A percentile compares a stretch with the other conserved stretches of the same genome.
Evolutionary conservation across 1,284 basidiomycete species (phyloP).

Genomic region (Puccinia novopanici): DNA sequence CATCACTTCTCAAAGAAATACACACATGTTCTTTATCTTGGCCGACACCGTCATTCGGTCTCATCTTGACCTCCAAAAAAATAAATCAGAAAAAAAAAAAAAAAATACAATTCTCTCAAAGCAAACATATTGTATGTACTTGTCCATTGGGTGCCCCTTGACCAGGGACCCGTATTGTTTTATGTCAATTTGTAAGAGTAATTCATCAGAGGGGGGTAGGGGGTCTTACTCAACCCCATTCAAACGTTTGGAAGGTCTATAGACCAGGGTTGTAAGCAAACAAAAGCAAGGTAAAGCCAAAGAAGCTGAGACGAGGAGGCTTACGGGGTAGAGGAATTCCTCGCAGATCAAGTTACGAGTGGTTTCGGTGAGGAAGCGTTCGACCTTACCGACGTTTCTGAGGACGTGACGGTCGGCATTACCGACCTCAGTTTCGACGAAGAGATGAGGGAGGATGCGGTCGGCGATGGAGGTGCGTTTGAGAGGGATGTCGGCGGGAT

Average conservation of each 20-base stretch:
- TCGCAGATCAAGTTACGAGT: slow-evolving; percentile 85
- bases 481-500: not conserved
- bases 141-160: too few species aligned
- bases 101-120: too few species aligned
- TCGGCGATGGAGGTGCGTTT: slow-evolving; percentile 64
- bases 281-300: not conserved
- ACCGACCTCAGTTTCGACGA: slow-evolving; percentile 94
- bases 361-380: slow-evolving; percentile 91
- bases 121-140: too few species aligned
- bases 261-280: not conserved
- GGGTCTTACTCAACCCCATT: slow-evolving; percentile 30
- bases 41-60: too few species aligned
- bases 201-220: not conserved
- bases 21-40: too few species aligned
- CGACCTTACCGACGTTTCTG: slow-evolving; percentile 94
- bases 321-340: slow-evolving; percentile 52
- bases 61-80: too few species aligned
- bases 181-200: too few species aligned
- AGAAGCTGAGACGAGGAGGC: not conserved
- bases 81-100: too few species aligned
- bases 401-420: slow-evolving; percentile 93
- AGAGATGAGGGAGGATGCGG: slow-evolving; percentile 81
- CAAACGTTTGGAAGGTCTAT: slow-evolving; percentile 48
- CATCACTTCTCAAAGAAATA: too few species aligned
- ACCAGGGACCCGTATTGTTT: too few species aligned